A percentile compares a stretch with the other conserved stretches of the same genome.
phyloP scores from a whole-genome alignment of 768 basidiomycete species.

The Chalciporus pseudorubinellus region DNA sequence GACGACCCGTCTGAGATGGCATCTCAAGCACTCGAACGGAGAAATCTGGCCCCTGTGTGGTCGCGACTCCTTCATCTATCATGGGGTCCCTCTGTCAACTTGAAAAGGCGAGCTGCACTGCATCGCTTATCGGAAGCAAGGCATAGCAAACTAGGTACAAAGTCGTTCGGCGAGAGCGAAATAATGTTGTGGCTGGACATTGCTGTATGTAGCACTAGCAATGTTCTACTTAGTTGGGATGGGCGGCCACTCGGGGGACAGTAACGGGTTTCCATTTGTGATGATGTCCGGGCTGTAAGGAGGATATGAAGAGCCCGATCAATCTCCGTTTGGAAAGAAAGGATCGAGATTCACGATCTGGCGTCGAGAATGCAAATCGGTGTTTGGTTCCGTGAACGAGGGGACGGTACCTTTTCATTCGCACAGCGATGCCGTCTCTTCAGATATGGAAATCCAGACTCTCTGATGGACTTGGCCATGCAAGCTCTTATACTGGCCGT shows the following conservation, averaged over 20 bases:
- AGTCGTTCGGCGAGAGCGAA: background rate
- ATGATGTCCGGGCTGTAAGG: slow-evolving; percentile 14
- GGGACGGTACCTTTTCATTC: background rate
- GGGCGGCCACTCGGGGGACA: background rate
- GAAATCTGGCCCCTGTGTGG: too few species aligned
- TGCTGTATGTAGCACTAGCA: background rate
- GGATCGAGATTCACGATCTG: slow-evolving; percentile 26
- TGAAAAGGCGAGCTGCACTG: background rate
- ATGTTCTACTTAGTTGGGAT: too few species aligned
- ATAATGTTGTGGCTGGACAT: background rate
- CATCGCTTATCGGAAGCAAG: background rate
- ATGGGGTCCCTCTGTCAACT: background rate
- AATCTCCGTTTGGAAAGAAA: slow-evolving; percentile 15
- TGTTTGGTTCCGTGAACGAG: slow-evolving; percentile 12
- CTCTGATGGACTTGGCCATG: background rate
- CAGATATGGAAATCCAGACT: background rate
- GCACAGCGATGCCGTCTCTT: background rate
- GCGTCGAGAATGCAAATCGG: slow-evolving; percentile 20
- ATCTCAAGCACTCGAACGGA: too few species aligned
- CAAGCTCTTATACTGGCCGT: background rate
- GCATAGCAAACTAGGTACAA: background rate
- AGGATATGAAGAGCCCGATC: slow-evolving; percentile 5
- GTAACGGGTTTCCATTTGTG: background rate
- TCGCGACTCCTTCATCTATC: background rate
- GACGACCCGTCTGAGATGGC: too few species aligned